These are phyloP conservation scores for Vishniacozyma victoriae DNA, from an alignment of 768 basidiomycete genomes.

Conservation along the genomic window DNA sequence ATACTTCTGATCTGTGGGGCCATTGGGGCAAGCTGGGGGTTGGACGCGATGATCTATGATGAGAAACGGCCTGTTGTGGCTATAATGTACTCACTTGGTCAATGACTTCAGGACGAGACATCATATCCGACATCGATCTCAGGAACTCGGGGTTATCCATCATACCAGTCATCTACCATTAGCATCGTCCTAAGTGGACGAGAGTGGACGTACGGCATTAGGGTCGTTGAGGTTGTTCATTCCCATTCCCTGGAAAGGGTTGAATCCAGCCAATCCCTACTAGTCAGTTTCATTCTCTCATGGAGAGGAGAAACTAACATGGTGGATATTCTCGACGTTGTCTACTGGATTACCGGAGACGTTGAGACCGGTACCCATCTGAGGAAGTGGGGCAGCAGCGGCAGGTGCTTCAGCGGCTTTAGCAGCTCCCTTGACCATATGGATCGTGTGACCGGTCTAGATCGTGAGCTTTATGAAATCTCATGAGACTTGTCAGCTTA, in stretches of 20 bases:
- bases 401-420: constrained; percentile 49
- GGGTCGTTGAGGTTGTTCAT: constrained; percentile 79
- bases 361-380: constrained; percentile 88
- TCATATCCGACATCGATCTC: constrained; percentile 76
- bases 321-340: constrained; percentile 35
- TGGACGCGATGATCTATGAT: constrained; percentile 59
- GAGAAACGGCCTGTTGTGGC: background rate
- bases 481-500: constrained; percentile 32
- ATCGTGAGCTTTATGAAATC: background rate
- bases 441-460: constrained; percentile 66
- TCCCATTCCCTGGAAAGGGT: constrained; percentile 88
- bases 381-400: constrained; percentile 51
- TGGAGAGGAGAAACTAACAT: constrained; percentile 16
- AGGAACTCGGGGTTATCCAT: constrained; percentile 67
- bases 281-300: background rate
- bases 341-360: constrained; percentile 61
- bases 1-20: constrained; percentile 72
- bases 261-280: constrained; percentile 52
- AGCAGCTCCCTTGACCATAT: constrained; percentile 84
- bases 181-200: background rate
- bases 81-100: constrained; percentile 55
- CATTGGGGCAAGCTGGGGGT: constrained; percentile 70
- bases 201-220: constrained; percentile 64
- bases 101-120: constrained; percentile 81
- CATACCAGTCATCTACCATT: constrained; percentile 67